These are phyloP conservation scores for Cladosporium oxysporum DNA, from an alignment of 2,329 filamentous ascomycete species.

Conservation along the genomic window DNA sequence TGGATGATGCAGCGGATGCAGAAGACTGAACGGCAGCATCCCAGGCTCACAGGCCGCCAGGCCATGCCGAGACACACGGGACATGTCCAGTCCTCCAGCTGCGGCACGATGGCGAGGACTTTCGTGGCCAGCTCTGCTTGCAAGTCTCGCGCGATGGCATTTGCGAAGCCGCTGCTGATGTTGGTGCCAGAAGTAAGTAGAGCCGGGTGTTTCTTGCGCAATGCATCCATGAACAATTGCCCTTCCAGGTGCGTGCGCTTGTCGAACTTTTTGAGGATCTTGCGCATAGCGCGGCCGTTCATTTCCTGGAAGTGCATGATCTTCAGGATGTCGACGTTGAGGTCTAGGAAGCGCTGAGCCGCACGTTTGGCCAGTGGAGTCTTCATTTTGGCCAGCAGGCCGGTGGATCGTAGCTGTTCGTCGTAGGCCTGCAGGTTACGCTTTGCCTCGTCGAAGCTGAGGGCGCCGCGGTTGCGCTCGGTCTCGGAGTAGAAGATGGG, in stretches of 20 bases:
- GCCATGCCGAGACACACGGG: conserved; percentile 77
- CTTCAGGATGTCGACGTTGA: conserved; percentile 76
- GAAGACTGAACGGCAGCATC: conserved; percentile 71
- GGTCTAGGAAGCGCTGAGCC: conserved; percentile 66
- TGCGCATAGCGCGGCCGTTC: conserved; percentile 73
- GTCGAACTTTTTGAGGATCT: conserved; percentile 92
- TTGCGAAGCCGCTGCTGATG: conserved; percentile 62
- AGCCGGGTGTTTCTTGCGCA: conserved; percentile 32
- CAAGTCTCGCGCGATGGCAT: conserved; percentile 71
- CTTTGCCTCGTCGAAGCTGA: conserved; percentile 66
- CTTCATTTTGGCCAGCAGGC: conserved; percentile 64
- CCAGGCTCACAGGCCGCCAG: conserved; percentile 77
- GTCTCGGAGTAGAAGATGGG: conserved; percentile 80
- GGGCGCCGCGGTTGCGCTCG: conserved; percentile 68
- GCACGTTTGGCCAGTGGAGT: conserved; percentile 65
- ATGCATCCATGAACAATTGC: conserved; percentile 30
- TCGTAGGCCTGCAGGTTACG: conserved; percentile 72
- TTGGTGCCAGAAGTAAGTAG: conserved; percentile 42
- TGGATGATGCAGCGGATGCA: conserved; percentile 83
- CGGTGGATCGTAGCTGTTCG: conserved; percentile 61
- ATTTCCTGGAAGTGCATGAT: conserved; percentile 83
- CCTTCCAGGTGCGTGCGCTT: conserved; percentile 75
- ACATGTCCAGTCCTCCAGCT: conserved; percentile 81
- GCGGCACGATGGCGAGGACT: conserved; percentile 72
- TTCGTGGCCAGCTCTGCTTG: conserved; percentile 73